Evolutionary conservation across 2,329 filamentous ascomycete species (phyloP).

Genomic region (Calonectria crousiana): DNA sequence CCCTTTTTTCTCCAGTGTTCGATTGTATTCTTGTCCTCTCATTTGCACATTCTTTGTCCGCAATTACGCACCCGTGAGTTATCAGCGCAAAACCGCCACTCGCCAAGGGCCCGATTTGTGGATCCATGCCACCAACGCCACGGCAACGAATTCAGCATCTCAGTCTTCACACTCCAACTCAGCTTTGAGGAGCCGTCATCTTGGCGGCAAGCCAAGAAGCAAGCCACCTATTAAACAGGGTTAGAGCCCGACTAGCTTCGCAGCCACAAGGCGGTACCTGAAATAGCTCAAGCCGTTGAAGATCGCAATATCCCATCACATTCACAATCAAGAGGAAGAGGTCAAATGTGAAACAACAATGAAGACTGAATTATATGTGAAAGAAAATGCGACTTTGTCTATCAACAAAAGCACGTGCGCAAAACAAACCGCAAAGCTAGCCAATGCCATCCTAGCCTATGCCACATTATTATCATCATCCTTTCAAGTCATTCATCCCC

Average conservation of each 20-base stretch:
- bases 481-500: not conserved
- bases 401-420: conserved; percentile 1
- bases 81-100: not conserved
- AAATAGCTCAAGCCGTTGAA: not conserved
- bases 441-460: conserved; percentile 10
- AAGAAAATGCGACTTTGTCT: conserved; percentile 12
- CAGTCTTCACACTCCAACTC: not conserved
- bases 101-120: not conserved
- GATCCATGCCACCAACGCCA: not conserved
- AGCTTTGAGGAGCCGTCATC: not conserved
- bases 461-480: conserved; percentile 28
- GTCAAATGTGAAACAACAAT: not conserved
- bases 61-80: not conserved
- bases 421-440: conserved; percentile 7
- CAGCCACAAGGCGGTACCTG: not conserved
- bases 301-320: not conserved
- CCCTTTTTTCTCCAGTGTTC: too few species aligned
- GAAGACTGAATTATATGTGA: not conserved
- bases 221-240: not conserved
- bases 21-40: not conserved
- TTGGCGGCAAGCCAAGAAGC: not conserved
- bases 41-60: not conserved
- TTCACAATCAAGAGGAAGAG: not conserved
- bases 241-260: not conserved
- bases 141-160: not conserved